Conservation (phyloP, 495 filamentous ascomycete genomes). For the Tricharina praecox region DNA sequence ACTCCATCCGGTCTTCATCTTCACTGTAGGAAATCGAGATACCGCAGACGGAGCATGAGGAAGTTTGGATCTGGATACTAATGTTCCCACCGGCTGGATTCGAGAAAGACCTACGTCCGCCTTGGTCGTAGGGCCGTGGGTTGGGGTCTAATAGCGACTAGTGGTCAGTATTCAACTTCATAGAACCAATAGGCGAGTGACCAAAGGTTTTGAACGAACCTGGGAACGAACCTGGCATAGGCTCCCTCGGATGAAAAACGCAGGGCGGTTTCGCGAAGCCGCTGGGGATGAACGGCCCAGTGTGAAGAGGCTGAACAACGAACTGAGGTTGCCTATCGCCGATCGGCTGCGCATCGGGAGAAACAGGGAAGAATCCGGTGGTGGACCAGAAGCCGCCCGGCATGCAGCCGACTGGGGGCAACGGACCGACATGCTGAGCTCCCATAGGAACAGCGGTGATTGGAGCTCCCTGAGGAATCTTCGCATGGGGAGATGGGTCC, state of each 20-base stretch:
- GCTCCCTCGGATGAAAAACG: no score
- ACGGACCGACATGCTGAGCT: background rate
- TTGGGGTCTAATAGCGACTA: background rate
- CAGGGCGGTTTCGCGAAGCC: no score
- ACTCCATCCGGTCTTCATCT: no score
- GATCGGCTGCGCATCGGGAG: background rate
- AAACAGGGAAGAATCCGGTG: background rate
- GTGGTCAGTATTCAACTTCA: no score
- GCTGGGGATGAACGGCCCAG: no score
- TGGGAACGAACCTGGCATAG: no score
- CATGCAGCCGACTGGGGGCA: background rate
- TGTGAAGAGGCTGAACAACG: no score
- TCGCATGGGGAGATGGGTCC: slow-evolving; percentile 16
- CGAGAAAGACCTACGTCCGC: background rate
- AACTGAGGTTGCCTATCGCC: background rate
- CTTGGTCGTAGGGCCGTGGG: background rate
- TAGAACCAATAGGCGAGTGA: no score
- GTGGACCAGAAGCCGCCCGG: background rate
- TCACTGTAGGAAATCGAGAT: background rate
- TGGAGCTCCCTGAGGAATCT: slow-evolving; percentile 12
- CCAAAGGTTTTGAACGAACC: no score
- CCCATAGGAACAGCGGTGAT: slow-evolving; percentile 1
- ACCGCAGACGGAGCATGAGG: background rate
- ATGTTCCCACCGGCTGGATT: background rate
- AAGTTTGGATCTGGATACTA: background rate